Conservation (phyloP, 768 basidiomycete species). For the Pleurotus eryngii region DNA sequence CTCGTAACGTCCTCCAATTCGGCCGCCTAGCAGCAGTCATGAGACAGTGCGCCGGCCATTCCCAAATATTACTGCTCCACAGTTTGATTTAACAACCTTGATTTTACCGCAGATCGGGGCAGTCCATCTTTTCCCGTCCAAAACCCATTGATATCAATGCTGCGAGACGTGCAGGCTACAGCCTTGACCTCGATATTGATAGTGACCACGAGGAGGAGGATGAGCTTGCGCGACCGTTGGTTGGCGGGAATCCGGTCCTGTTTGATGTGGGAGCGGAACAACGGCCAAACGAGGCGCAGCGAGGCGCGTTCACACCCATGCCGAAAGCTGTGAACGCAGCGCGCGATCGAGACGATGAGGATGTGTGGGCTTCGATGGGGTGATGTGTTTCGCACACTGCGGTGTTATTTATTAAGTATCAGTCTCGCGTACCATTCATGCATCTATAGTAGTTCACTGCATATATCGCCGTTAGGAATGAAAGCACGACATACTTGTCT, state of each 20-base stretch:
- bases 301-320: slow-evolving; percentile 48
- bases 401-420: slow-evolving; percentile 10
- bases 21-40: slow-evolving; percentile 89
- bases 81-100: too few relatives aligned
- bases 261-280: slow-evolving; percentile 55
- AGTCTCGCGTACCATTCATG: slow-evolving; percentile 8
- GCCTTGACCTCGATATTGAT: slow-evolving; percentile 71
- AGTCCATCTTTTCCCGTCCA: slow-evolving; percentile 84
- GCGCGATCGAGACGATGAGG: slow-evolving; percentile 59
- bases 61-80: neutral
- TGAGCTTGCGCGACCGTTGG: slow-evolving; percentile 57
- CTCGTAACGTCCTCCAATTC: slow-evolving; percentile 91
- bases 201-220: slow-evolving; percentile 59
- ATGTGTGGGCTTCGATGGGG: slow-evolving; percentile 69
- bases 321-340: slow-evolving; percentile 53
- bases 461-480: neutral
- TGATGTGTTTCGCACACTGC: slow-evolving; percentile 21
- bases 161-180: slow-evolving; percentile 61
- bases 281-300: slow-evolving; percentile 21
- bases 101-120: slow-evolving; percentile 60
- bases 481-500: neutral
- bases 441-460: neutral
- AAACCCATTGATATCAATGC: slow-evolving; percentile 82
- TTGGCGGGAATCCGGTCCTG: slow-evolving; percentile 49
- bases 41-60: slow-evolving; percentile 68